A percentile compares a stretch with the other conserved stretches of the same genome.
phyloP scores from a whole-genome alignment of 2,329 filamentous ascomycete species.

The Beauveria scarabaeidicola region DNA sequence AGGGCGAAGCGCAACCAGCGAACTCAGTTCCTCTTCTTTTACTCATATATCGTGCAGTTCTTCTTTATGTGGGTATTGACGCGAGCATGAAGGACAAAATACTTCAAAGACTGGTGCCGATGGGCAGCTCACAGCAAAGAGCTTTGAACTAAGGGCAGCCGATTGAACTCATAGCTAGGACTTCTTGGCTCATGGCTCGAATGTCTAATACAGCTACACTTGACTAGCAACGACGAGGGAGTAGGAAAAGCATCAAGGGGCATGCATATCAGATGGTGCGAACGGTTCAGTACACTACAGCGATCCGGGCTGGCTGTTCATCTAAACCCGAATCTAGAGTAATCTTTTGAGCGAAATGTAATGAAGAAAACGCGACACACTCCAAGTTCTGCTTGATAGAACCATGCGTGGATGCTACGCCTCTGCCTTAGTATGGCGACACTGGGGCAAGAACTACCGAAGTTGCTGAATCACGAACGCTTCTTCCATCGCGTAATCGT shows the following conservation, averaged over 20 bases:
- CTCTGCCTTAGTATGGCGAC: background rate
- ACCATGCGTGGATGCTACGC: background rate
- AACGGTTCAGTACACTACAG: background rate
- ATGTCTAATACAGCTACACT: background rate
- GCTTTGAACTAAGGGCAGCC: background rate
- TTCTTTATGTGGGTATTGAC: conserved; percentile 81
- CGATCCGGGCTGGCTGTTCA: background rate
- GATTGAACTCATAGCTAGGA: background rate
- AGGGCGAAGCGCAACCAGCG: conserved; percentile 78
- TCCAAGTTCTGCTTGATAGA: too few species aligned
- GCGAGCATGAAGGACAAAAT: conserved; percentile 26
- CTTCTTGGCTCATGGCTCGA: background rate
- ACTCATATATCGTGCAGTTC: conserved; percentile 90
- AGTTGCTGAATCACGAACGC: background rate
- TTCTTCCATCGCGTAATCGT: background rate
- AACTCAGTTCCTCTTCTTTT: conserved; percentile 87
- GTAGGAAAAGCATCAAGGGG: background rate
- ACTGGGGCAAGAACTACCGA: background rate
- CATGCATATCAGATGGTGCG: background rate
- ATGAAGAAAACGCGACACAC: conserved; percentile 1
- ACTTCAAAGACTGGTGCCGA: background rate
- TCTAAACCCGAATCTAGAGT: background rate
- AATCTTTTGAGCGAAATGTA: conserved; percentile 6
- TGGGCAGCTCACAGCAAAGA: background rate
- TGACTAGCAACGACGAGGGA: background rate